phyloP scores from a whole-genome alignment of 2,329 filamentous ascomycete genomes.

The Aspergillus eucalypticola region DNA sequence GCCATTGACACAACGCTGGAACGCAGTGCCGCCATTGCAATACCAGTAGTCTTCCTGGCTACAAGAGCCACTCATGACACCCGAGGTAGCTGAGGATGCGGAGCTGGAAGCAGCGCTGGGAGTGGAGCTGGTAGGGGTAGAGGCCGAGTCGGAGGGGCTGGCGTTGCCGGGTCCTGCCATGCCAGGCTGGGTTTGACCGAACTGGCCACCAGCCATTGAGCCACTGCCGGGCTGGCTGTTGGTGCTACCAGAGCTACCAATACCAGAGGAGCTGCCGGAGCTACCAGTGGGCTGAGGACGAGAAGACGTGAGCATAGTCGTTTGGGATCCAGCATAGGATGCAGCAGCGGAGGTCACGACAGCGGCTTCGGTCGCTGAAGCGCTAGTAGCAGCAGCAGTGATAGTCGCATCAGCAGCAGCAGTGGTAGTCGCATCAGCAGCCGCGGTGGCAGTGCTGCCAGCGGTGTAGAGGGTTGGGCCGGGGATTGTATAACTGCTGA shows the following conservation, averaged over 20 bases:
- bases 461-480: constrained; percentile 41
- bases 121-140: background rate
- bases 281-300: background rate
- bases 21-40: constrained; percentile 25
- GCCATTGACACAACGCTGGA: constrained; percentile 21
- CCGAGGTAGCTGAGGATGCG: background rate
- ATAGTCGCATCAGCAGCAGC: background rate
- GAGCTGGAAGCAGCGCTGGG: background rate
- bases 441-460: constrained; percentile 1
- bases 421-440: background rate
- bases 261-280: background rate
- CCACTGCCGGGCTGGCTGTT: background rate
- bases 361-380: background rate
- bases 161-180: background rate
- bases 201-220: background rate
- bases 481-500: constrained; percentile 51
- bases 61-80: constrained; percentile 15
- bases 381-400: background rate
- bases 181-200: background rate
- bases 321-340: background rate
- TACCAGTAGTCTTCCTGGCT: constrained; percentile 21
- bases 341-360: background rate
- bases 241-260: background rate
- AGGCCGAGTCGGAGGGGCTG: background rate
- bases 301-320: background rate